A percentile compares a stretch with the other conserved stretches of the same genome.
These are phyloP conservation scores for Mortierella sp. DNA, from an alignment of 371 early-diverging fungal genomes.

Conservation along the genomic window DNA sequence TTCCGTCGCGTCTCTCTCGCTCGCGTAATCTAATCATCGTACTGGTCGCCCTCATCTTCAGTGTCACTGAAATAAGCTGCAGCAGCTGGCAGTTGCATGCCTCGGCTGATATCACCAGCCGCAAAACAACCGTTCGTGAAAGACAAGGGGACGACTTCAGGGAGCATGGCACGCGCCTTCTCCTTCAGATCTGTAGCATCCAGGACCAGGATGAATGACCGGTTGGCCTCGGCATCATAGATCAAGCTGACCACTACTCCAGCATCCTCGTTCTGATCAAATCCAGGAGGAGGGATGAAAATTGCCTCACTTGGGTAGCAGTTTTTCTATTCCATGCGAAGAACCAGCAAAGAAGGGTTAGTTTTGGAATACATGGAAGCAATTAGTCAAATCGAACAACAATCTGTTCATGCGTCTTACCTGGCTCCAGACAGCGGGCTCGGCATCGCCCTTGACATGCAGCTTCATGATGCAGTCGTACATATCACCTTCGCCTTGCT, in stretches of 20 bases:
- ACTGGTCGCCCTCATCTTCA: slow-evolving; percentile 22
- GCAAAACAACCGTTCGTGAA: slow-evolving; percentile 73
- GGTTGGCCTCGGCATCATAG: slow-evolving; percentile 73
- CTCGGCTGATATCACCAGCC: slow-evolving; percentile 41
- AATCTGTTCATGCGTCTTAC: slow-evolving; percentile 10
- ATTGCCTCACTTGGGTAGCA: slow-evolving; percentile 86
- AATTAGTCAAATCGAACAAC: background rate
- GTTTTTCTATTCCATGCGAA: slow-evolving; percentile 48
- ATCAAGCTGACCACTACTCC: slow-evolving; percentile 83
- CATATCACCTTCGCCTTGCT: slow-evolving; percentile 64
- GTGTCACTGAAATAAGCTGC: slow-evolving; percentile 14
- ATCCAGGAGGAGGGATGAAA: slow-evolving; percentile 72
- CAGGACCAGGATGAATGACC: slow-evolving; percentile 79
- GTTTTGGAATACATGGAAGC: background rate
- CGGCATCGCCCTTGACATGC: slow-evolving; percentile 54
- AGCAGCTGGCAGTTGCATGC: slow-evolving; percentile 27
- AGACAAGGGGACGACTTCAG: slow-evolving; percentile 72
- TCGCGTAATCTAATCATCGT: background rate
- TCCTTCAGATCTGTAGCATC: slow-evolving; percentile 78
- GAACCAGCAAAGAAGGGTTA: background rate
- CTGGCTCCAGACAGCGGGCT: slow-evolving; percentile 48
- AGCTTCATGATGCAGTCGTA: slow-evolving; percentile 82
- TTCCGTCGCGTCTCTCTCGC: no score
- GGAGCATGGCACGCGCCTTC: slow-evolving; percentile 74
- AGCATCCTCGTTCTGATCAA: slow-evolving; percentile 75